phyloP scores from a whole-genome alignment of 768 basidiomycete species.

The Sarcodon aspratus region DNA sequence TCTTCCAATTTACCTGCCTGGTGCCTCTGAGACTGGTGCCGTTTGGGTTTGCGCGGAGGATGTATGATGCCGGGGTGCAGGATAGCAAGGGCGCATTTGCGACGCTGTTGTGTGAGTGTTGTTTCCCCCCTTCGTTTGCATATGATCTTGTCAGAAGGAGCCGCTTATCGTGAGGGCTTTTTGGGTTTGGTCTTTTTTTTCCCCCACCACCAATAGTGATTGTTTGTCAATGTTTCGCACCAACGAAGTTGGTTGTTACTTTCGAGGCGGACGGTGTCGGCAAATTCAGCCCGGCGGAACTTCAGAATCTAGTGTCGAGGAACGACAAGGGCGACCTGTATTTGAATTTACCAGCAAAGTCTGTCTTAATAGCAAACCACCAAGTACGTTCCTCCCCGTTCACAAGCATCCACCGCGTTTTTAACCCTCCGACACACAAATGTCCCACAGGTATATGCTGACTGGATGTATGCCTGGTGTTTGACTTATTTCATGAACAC shows the following conservation, averaged over 20 bases:
- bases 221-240: constrained; percentile 76
- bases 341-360: constrained; percentile 66
- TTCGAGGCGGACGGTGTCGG: constrained; percentile 65
- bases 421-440: background rate
- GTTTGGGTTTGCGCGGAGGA: constrained; percentile 35
- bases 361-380: constrained; percentile 86
- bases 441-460: constrained; percentile 48
- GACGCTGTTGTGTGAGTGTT: constrained; percentile 49
- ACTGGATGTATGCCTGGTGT: constrained; percentile 82
- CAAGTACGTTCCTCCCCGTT: constrained; percentile 40
- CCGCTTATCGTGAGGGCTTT: background rate
- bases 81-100: constrained; percentile 82
- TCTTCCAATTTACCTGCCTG: constrained; percentile 60
- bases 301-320: constrained; percentile 43
- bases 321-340: constrained; percentile 42
- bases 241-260: constrained; percentile 59
- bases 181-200: background rate
- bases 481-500: constrained; percentile 59
- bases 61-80: constrained; percentile 62
- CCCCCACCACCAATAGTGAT: constrained; percentile 35
- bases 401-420: background rate
- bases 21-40: constrained; percentile 59
- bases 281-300: constrained; percentile 45
- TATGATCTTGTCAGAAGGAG: background rate
- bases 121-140: background rate